Percentiles rank a stretch among this genome's conserved stretches.
phyloP scores from a whole-genome alignment of 805 yeast genomes.

The Metschnikowia proteae region DNA sequence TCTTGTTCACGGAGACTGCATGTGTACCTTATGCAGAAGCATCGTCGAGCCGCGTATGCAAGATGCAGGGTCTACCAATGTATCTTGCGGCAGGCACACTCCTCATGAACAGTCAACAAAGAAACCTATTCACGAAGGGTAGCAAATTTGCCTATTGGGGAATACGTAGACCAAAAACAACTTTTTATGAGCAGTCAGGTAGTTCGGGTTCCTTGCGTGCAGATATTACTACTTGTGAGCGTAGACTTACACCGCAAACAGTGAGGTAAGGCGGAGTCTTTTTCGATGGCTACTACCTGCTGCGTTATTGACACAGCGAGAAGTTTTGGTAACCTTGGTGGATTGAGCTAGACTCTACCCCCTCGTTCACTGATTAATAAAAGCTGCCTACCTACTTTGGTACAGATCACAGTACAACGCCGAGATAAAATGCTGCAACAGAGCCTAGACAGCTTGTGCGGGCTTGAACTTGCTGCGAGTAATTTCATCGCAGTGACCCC shows the following conservation, averaged over 20 bases:
- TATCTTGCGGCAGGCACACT: not conserved
- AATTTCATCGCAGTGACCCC: not conserved
- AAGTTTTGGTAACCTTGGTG: too few relatives aligned
- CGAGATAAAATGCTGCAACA: not conserved
- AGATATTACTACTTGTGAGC: too few relatives aligned
- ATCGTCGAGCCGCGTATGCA: slow-evolving; percentile 4
- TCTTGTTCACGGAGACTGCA: not conserved
- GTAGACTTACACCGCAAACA: too few relatives aligned
- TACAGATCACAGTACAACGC: too few relatives aligned
- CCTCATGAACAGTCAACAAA: slow-evolving; percentile 1
- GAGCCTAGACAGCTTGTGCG: not conserved
- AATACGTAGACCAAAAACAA: not conserved
- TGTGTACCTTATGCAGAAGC: not conserved
- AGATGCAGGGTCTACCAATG: slow-evolving; percentile 3
- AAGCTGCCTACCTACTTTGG: not conserved
- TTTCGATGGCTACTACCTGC: too few relatives aligned
- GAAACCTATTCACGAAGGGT: not conserved
- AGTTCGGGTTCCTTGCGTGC: too few relatives aligned
- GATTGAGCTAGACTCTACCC: too few relatives aligned
- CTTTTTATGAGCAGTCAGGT: too few relatives aligned
- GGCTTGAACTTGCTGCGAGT: not conserved
- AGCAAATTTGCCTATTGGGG: not conserved
- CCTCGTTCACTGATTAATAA: not conserved
- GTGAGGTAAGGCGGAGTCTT: too few relatives aligned
- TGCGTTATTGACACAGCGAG: too few relatives aligned